A percentile compares a stretch with the other conserved stretches of the same genome.
phyloP scores from a whole-genome alignment of 768 basidiomycete species.

The Tubosaeta sp. region DNA sequence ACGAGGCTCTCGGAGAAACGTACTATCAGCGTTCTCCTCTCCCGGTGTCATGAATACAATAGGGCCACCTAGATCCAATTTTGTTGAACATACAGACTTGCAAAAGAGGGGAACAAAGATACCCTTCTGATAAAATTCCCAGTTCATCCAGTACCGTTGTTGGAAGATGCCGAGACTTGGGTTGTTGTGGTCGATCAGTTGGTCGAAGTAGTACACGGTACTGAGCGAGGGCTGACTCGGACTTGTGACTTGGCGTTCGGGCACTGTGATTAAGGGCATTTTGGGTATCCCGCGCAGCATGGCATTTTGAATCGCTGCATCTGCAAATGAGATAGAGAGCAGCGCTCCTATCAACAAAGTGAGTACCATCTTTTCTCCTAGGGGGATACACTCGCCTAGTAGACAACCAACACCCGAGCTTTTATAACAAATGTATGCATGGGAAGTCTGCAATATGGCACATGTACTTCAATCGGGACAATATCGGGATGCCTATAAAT shows the following conservation, averaged over 20 bases:
- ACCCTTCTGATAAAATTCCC: slow-evolving; percentile 60
- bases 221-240: slow-evolving; percentile 21
- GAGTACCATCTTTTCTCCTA: slow-evolving; percentile 11
- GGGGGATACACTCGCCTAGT: background rate
- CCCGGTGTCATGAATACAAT: slow-evolving; percentile 50
- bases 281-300: slow-evolving; percentile 18
- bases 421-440: background rate
- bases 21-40: slow-evolving; percentile 50
- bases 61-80: slow-evolving; percentile 17
- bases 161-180: slow-evolving; percentile 70
- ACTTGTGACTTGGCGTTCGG: slow-evolving; percentile 8
- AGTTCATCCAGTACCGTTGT: slow-evolving; percentile 70
- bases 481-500: background rate
- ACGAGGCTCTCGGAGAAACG: background rate
- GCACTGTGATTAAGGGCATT: slow-evolving; percentile 12
- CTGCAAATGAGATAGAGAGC: slow-evolving; percentile 8
- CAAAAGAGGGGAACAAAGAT: background rate
- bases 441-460: background rate
- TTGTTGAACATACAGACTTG: background rate
- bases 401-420: background rate
- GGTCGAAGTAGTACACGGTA: slow-evolving; percentile 30
- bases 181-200: slow-evolving; percentile 43
- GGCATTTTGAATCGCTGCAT: slow-evolving; percentile 19
- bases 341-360: slow-evolving; percentile 6
- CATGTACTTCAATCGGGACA: too few relatives aligned